Evolutionary conservation across 2,329 filamentous ascomycete genomes (phyloP).

Genomic region (Colletotrichum paranaense): DNA sequence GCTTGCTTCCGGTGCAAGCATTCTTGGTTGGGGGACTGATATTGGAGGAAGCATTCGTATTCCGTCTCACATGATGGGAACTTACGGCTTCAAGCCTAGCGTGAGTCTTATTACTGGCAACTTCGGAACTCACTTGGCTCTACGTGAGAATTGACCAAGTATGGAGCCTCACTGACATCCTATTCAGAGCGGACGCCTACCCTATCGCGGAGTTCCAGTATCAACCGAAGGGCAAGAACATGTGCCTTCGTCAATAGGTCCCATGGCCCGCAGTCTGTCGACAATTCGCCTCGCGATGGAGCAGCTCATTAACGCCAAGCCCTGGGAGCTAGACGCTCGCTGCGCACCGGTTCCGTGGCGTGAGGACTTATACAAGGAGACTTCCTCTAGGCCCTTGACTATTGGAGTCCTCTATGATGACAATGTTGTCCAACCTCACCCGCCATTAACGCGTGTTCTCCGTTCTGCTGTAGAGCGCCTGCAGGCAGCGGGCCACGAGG

Average conservation of each 20-base stretch:
- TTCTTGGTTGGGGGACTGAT: constrained; percentile 54
- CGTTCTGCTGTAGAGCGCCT: constrained; percentile 51
- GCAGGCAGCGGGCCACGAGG: constrained; percentile 60
- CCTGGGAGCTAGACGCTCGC: constrained; percentile 66
- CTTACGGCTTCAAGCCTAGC: constrained; percentile 43
- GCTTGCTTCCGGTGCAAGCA: constrained; percentile 51
- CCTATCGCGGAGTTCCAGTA: constrained; percentile 68
- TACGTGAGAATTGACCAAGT: rapidly evolving
- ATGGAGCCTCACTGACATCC: background rate
- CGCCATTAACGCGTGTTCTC: constrained; percentile 61
- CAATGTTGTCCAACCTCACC: constrained; percentile 64
- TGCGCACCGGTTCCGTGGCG: constrained; percentile 67
- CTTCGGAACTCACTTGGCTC: constrained; percentile 14
- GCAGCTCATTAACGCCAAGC: constrained; percentile 56
- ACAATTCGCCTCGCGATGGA: constrained; percentile 62
- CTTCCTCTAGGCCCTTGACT: constrained; percentile 55
- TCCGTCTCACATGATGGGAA: constrained; percentile 49
- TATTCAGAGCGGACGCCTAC: constrained; percentile 63
- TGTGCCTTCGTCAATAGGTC: constrained; percentile 71
- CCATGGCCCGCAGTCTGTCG: constrained; percentile 57
- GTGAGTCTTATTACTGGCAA: constrained; percentile 20
- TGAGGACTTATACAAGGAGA: constrained; percentile 52
- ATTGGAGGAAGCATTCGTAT: constrained; percentile 55
- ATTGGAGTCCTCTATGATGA: constrained; percentile 64
- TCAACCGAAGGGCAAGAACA: constrained; percentile 74